Base-by-base conservation (phyloP, 1,284 basidiomycete species). In the Sanguinoderma infundibulare region DNA sequence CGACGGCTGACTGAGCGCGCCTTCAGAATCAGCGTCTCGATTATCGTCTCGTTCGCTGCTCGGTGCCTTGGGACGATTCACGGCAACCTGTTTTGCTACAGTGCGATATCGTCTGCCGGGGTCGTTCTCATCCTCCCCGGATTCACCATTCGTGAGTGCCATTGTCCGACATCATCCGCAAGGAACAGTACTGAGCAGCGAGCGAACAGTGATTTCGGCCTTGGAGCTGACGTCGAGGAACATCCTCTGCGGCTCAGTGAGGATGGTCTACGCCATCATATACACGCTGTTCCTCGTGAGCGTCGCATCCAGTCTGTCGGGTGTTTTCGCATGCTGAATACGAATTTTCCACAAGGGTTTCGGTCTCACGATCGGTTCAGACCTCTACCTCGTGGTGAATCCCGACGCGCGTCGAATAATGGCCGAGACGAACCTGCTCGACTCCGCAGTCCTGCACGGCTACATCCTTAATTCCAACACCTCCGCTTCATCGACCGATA, bases 221-320 rank as follows among this genome's bases (percentile, higher is more conserved):
- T 80, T 95, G 35, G 93, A 95, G 73, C 79, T 95, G 54, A 93
- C 92, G 68, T 94, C 92, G 6, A 87, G 87, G 71, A 94, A 92
- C 69, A 83, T 94, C 49, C 86, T 94, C 55, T 91, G 91, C 61
- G 93, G 93, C 20, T 92, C 91, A n/a, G 92, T 95, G 24, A 81
- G 93, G 66, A 89, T 95, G 77, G 91, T 95, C 34, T 95, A 94
- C 69, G 92, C 93, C 20, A 90, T 94, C 67, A 94, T 95, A 59
- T 95, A 95, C 72, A 93, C 92, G 0, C 78, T 95, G 47, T 94
- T 95, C 75, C 77, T 95, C 64, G 90, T 89, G 70, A 59, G 78
- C 63, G 10, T 51, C 57, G 2, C n/a, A 22, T 34, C 26, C 54
- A 57, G 40, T 63, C 39, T 54, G 57, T 64, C 40, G 64, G 32